phyloP scores from a whole-genome alignment of 352 stramenopile species.

The Phytophthora tubulina region DNA sequence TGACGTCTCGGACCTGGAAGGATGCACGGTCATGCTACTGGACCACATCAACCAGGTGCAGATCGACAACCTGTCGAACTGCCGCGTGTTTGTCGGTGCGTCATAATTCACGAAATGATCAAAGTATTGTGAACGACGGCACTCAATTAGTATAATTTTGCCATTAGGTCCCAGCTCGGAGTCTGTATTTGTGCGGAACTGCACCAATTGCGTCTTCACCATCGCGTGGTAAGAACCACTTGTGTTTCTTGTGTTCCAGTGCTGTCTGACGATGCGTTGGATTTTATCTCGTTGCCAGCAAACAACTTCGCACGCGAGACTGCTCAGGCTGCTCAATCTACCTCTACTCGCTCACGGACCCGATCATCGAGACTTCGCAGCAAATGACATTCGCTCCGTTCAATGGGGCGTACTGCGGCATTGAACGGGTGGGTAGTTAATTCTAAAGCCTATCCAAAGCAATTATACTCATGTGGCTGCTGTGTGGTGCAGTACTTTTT shows the following conservation, averaged over 20 bases:
- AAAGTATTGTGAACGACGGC: background rate
- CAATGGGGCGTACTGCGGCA: slow-evolving; percentile 84
- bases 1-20: slow-evolving; percentile 83
- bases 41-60: slow-evolving; percentile 93
- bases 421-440: slow-evolving; percentile 50
- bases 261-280: slow-evolving; percentile 9
- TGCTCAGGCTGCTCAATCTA: slow-evolving; percentile 86
- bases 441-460: background rate
- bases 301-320: slow-evolving; percentile 91
- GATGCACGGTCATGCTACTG: slow-evolving; percentile 86
- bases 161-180: slow-evolving; percentile 75
- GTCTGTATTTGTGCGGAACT: slow-evolving; percentile 93
- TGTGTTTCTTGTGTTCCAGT: background rate
- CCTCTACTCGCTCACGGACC: slow-evolving; percentile 92
- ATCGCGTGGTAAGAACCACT: slow-evolving; percentile 74
- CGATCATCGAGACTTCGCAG: slow-evolving; percentile 92
- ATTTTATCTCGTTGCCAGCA: slow-evolving; percentile 48
- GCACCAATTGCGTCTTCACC: slow-evolving; percentile 90
- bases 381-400: slow-evolving; percentile 91
- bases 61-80: slow-evolving; percentile 91
- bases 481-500: slow-evolving; percentile 62
- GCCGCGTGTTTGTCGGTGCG: slow-evolving; percentile 86
- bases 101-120: background rate
- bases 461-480: background rate
- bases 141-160: background rate